Percentiles rank a stretch among this genome's conserved stretches.
These are phyloP conservation scores for Neonectria faginata DNA, from an alignment of 2,329 filamentous ascomycete genomes.

Conservation along the genomic window DNA sequence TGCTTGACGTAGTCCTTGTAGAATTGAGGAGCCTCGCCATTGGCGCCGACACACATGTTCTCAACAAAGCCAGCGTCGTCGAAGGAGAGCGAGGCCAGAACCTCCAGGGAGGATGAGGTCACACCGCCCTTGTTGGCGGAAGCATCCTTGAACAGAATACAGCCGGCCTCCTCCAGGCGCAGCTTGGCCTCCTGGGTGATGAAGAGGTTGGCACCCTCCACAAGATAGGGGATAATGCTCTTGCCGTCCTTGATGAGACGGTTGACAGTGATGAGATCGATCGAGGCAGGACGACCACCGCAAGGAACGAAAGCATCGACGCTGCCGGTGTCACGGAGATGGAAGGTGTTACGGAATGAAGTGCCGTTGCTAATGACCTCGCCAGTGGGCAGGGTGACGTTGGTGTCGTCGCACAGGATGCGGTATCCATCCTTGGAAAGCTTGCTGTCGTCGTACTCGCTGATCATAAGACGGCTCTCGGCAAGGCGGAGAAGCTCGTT, in stretches of 20 bases:
- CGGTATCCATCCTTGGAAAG: slow-evolving; percentile 90
- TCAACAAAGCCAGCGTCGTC: slow-evolving; percentile 88
- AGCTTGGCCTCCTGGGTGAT: slow-evolving; percentile 99
- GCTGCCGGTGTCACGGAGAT: slow-evolving; percentile 80
- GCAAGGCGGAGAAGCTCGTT: slow-evolving; percentile 87
- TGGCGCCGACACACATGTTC: slow-evolving; percentile 88
- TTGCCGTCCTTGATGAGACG: slow-evolving; percentile 93
- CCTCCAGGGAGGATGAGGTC: slow-evolving; percentile 95
- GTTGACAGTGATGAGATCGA: slow-evolving; percentile 88
- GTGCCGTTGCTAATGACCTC: slow-evolving; percentile 92
- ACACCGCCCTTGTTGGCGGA: slow-evolving; percentile 99
- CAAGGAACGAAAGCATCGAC: slow-evolving; percentile 96
- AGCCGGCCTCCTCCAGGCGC: slow-evolving; percentile 93
- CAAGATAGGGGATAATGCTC: slow-evolving; percentile 88
- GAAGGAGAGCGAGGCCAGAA: slow-evolving; percentile 93
- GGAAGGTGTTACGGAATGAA: slow-evolving; percentile 96
- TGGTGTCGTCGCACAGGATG: slow-evolving; percentile 90
- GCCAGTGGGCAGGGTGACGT: slow-evolving; percentile 86
- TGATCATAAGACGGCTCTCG: slow-evolving; percentile 89
- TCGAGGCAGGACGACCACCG: slow-evolving; percentile 95
- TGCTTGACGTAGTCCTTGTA: slow-evolving; percentile 93
- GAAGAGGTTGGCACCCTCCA: slow-evolving; percentile 98
- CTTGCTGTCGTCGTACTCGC: slow-evolving; percentile 85
- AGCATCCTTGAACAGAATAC: slow-evolving; percentile 96
- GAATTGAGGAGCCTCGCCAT: slow-evolving; percentile 84